Conservation (phyloP, 2,329 filamentous ascomycete species). For the Phaeosphaeria sp. region DNA sequence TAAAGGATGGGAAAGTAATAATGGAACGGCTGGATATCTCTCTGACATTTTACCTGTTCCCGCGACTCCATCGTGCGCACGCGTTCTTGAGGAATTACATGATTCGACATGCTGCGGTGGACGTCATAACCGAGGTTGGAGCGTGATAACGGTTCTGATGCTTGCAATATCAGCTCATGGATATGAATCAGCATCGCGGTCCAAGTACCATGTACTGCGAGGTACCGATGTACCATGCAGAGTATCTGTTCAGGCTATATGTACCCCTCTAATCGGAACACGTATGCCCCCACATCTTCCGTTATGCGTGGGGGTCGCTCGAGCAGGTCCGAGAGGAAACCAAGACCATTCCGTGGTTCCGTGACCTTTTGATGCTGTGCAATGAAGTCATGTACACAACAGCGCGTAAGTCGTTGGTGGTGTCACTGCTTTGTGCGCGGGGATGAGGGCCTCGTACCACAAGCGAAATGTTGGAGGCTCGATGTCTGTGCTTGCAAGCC, state of each 20-base stretch:
- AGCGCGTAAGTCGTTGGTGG: background rate
- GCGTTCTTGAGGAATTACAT: background rate
- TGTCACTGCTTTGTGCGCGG: background rate
- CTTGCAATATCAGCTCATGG: constrained; percentile 1
- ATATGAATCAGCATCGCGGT: constrained; percentile 4
- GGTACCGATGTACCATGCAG: constrained; percentile 7
- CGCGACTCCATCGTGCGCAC: background rate
- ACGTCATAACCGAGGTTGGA: background rate
- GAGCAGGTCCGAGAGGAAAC: background rate
- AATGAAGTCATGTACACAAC: background rate
- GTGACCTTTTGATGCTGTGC: background rate
- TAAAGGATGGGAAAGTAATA: background rate
- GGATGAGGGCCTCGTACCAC: too few relatives aligned
- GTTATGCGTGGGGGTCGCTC: constrained; percentile 9
- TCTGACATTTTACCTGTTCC: background rate
- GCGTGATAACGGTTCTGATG: constrained; percentile 2
- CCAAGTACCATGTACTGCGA: constrained; percentile 6
- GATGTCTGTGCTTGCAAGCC: background rate
- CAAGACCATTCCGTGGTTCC: background rate
- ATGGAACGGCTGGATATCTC: background rate
- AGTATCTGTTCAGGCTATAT: constrained; percentile 13
- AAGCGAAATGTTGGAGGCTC: background rate
- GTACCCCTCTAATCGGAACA: constrained; percentile 1
- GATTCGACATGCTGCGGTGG: background rate
- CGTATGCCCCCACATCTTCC: constrained; percentile 4